Conservation (phyloP, 805 yeast species). For the Wickerhamomyces kurtzmanii region DNA sequence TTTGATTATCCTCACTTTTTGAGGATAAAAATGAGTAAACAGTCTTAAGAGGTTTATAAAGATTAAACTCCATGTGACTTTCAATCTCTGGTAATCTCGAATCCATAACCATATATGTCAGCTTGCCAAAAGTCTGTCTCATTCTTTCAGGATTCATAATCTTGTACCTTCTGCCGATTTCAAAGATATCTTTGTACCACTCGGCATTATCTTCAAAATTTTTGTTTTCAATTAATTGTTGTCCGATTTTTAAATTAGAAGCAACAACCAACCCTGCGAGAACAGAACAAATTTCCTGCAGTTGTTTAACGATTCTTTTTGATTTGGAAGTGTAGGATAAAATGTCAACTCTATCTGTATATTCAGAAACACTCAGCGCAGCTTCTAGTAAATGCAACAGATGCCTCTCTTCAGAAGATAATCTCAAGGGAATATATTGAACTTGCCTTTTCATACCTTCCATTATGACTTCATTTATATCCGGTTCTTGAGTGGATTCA, state of each 20-base stretch:
- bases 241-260: slow-evolving; percentile 63
- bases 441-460: slow-evolving; percentile 32
- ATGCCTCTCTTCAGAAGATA: slow-evolving; percentile 61
- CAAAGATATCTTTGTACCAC: slow-evolving; percentile 66
- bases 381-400: slow-evolving; percentile 60
- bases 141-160: slow-evolving; percentile 79
- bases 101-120: slow-evolving; percentile 82
- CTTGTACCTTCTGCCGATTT: slow-evolving; percentile 72
- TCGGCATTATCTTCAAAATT: slow-evolving; percentile 61
- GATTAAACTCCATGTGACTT: slow-evolving; percentile 65
- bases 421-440: slow-evolving; percentile 57
- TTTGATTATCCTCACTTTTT: slow-evolving; percentile 23
- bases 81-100: slow-evolving; percentile 64
- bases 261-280: slow-evolving; percentile 74
- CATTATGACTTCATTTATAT: slow-evolving; percentile 20
- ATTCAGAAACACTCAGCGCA: slow-evolving; percentile 69
- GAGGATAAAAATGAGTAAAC: slow-evolving; percentile 38
- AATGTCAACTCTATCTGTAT: slow-evolving; percentile 72
- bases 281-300: slow-evolving; percentile 70
- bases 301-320: slow-evolving; percentile 60
- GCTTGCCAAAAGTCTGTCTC: slow-evolving; percentile 71
- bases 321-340: slow-evolving; percentile 57
- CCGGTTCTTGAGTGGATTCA: neutral
- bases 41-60: slow-evolving; percentile 63
- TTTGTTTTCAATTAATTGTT: slow-evolving; percentile 50